Base-by-base conservation (phyloP, 768 basidiomycete genomes). In the Auricularia heimuer region DNA sequence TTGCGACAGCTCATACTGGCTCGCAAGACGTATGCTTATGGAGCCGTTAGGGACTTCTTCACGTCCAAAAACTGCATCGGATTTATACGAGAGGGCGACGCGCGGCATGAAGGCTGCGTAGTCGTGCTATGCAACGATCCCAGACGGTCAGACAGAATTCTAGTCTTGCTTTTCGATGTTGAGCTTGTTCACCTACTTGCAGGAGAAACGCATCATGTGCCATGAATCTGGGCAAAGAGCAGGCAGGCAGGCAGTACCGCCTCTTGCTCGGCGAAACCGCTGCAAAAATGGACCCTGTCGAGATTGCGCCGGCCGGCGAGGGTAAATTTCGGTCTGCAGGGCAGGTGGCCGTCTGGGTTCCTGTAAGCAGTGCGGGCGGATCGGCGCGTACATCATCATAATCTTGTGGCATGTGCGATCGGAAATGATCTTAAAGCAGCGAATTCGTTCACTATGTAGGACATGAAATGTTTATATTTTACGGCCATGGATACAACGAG, bases 1-100 rank as follows among this genome's bases (percentile, higher is more conserved):
- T 77, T 93, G 61, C 77, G 70, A 58, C 70, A 78, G 29, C 74
- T 94, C 58, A 81, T 93, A 21, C 73, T 79, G 54, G 83, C 79
- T 37, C 87, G 92, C 69, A 83, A 82, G 77, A 75, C 70, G 62
- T 88, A 80, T 69, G 90, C 90, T 1, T 85, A 90, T 69, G 92
- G 91, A 4, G 68, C 73, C 11, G 81, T 78, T 37, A 75, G 73
- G 61, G 90, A 92, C 70, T 90, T 89, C 74, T 79, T 83, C 64
- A 72, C 80, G 54, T 66, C 67, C 4, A 79, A 70, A 33, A 85
- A 89, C 68, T 91, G 84, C 70, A 85, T 93, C 70, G 92, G 89
- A 21, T 93, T 90, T 69, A 84, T 89, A 64, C 83, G 91, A 54
- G 75, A 76, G 73, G 92, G 92, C 12, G 56, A 65, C 36, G 66